Evolutionary conservation across 331 rosid genomes (phyloP), one percentile per base, ranked within the genome.

Genomic region (Prunus yedoensis): DNA sequence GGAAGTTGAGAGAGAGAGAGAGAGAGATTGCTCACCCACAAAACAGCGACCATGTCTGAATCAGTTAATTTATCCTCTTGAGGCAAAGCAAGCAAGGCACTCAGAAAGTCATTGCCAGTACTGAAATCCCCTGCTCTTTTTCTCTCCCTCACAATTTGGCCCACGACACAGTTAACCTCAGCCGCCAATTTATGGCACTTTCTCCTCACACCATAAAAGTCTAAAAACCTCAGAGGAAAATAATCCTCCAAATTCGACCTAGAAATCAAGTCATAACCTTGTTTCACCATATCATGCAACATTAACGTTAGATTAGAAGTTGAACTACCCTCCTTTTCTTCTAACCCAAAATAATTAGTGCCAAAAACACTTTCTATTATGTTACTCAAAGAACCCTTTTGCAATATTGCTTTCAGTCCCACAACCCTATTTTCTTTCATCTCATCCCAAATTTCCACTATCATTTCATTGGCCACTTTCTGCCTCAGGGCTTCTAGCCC

Each of bases 311-410:
- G 3, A 45, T 54, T 59, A 2, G 4, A 35, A 5, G 8, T 35
- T 35, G 41, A 5, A 20, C 17, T 81, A 62, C 79, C 88, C 74
- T 77, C 81, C 46, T 68, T 70, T 21, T 61, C 79, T 21, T 57
- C 79, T 45, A 25, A 43, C 16, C 77, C 61, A 52, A 81, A 21
- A 73, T 76, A 63, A 45, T 56, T 68, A 14, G 21, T 63, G 7
- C 98, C 97, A 82, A 94, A 90, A 58, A 94, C 98, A 66, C 93
- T 87, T 91, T 86, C 95, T 61, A 90, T 50, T 57, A 94, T 85
- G 78, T 89, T 90, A 18, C 49, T 71, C 5, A 94, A 50, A 13
- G 98, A 91, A 25, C 92, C 91, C 85, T 83, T 84, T 38, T 91
- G 91, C 20, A 91, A 70, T 52, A 91, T 70, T 1, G 81, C 79